Evolutionary conservation across 805 yeast genomes (phyloP).

Genomic region (Kregervanrija pseudodelftensis): DNA sequence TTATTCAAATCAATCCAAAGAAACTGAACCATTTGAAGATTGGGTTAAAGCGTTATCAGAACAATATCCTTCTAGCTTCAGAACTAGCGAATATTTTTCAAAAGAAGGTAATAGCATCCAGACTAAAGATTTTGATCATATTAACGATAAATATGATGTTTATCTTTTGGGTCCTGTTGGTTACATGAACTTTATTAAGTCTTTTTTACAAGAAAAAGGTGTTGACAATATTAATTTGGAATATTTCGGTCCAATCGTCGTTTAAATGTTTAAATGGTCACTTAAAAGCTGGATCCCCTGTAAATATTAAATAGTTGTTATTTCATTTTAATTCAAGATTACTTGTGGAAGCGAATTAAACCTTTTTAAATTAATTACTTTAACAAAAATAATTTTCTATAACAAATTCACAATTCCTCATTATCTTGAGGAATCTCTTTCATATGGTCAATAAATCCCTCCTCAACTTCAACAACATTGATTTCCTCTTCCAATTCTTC

Average conservation of each 20-base stretch:
- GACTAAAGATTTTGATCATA: constrained; percentile 18
- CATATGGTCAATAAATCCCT: constrained; percentile 21
- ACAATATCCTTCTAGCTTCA: constrained; percentile 4
- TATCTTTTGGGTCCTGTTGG: constrained; percentile 31
- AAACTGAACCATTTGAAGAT: constrained; percentile 11
- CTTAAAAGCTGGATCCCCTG: too few species aligned
- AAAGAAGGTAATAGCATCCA: constrained; percentile 10
- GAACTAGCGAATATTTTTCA: constrained; percentile 2
- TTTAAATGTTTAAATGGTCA: constrained; percentile 2
- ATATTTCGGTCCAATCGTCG: constrained; percentile 30
- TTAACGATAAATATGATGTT: constrained; percentile 19
- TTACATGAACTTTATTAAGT: constrained; percentile 26
- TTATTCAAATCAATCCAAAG: constrained; percentile 26
- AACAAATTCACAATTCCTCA: too few species aligned
- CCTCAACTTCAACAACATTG: constrained; percentile 10
- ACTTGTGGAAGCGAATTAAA: too few species aligned
- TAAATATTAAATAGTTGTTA: too few species aligned
- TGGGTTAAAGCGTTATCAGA: constrained; percentile 5
- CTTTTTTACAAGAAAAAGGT: constrained; percentile 17
- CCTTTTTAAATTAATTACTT: too few species aligned
- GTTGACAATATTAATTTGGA: constrained; percentile 20
- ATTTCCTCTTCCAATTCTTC: constrained; percentile 9
- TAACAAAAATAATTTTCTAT: too few species aligned
- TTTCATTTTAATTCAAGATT: too few species aligned
- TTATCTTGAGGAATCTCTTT: too few species aligned